These are phyloP conservation scores for Debaryomyces singareniensis DNA, from an alignment of 1,139 yeast species.

Conservation along the genomic window DNA sequence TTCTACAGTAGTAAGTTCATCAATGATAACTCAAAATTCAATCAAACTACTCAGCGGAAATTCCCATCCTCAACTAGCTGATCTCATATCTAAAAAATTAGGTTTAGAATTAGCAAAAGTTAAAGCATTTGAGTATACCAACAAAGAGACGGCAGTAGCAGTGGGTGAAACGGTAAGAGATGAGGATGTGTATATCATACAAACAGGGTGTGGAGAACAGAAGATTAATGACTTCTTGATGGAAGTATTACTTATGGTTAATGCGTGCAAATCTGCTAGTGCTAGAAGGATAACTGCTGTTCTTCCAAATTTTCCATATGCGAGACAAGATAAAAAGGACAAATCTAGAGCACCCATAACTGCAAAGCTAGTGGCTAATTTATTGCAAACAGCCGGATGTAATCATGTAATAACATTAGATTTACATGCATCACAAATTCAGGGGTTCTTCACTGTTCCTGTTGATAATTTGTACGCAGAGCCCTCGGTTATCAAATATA, in stretches of 20 bases:
- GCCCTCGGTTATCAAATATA: conserved; percentile 86
- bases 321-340: conserved; percentile 95
- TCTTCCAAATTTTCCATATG: conserved; percentile 93
- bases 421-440: conserved; percentile 94
- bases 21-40: conserved; percentile 39
- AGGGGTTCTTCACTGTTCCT: conserved; percentile 93
- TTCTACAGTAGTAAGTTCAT: conserved; percentile 1
- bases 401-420: conserved; percentile 97
- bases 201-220: conserved; percentile 78
- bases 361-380: conserved; percentile 91
- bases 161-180: conserved; percentile 95
- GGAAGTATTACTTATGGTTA: conserved; percentile 85
- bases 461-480: conserved; percentile 96
- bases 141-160: conserved; percentile 85
- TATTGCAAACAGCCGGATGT: conserved; percentile 94
- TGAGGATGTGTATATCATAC: conserved; percentile 89
- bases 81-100: conserved; percentile 55
- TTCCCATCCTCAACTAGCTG: conserved; percentile 80
- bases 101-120: conserved; percentile 54
- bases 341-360: conserved; percentile 96
- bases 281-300: conserved; percentile 95
- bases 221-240: conserved; percentile 77
- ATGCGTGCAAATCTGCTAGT: conserved; percentile 92
- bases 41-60: conserved; percentile 85
- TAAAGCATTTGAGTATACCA: conserved; percentile 65